Base-by-base conservation (phyloP, 345 rosid genomes). In the Gossypium thurberi region DNA sequence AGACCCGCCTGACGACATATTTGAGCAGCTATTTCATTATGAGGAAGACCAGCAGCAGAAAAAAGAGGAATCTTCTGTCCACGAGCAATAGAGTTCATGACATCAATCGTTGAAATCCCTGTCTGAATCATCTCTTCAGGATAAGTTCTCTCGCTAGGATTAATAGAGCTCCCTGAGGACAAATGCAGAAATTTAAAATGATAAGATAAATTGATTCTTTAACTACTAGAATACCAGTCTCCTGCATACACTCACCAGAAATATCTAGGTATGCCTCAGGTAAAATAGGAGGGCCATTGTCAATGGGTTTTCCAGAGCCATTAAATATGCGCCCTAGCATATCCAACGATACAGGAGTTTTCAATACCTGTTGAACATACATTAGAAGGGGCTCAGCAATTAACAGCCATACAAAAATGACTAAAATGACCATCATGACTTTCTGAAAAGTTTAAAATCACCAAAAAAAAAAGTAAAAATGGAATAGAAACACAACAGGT, bases 41-140 rank as follows among this genome's bases (percentile, higher is more conserved):
- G 98, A 37, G 98, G 98, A 56, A 94, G 98, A 88, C 98, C 97
- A 76, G 98, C 98, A 83, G 98, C 98, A 77, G 98, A 94, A 79
- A 94, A 94, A 44, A 90, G 91, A 66, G 98, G 98, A 72, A 94
- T 92, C 84, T 92, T 94, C 78, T 94, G 98, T 80, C 98, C 98
- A 82, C 98, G 88, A 71, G 98, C 98, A 74, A 92, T 92, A 71
- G 98, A 94, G 74, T 94, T 92, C 98, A 94, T 92, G 66, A 92
- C 97, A 88, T 94, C 98, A 14, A 94, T 92, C 1, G 98, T 94
- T 53, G 98, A 94, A 52, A 52, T 95, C 63, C 98, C 98, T 9
- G 98, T 92, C 84, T 92, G 98, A 74, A 92, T 90, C 96, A 92
- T 92, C 85, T 92, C 96, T 81, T 92, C 98, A 43, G 96, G 96